phyloP scores from a whole-genome alignment of 805 yeast species.

The Candida silvatica region DNA sequence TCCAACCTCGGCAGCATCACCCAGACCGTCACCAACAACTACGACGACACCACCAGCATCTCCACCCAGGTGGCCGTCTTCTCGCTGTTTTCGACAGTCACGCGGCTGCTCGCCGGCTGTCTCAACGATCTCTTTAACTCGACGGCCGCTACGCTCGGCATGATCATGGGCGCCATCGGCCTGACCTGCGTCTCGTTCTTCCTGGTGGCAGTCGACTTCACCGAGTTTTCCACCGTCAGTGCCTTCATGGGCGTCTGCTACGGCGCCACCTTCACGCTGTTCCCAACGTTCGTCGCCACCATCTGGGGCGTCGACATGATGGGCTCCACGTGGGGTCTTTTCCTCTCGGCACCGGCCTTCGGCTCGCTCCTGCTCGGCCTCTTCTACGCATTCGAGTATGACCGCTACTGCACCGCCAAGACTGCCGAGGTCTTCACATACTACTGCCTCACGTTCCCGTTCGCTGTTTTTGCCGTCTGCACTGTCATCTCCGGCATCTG shows the following conservation, averaged over 20 bases:
- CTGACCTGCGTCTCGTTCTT: conserved; percentile 7
- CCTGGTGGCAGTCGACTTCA: conserved; percentile 8
- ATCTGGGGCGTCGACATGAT: conserved; percentile 83
- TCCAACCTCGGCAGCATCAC: conserved; percentile 72
- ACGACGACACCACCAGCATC: conserved; percentile 14
- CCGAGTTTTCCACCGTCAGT: conserved; percentile 21
- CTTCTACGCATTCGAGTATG: conserved; percentile 58
- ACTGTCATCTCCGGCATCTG: conserved; percentile 6
- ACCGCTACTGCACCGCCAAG: conserved; percentile 16
- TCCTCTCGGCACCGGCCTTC: conserved; percentile 82
- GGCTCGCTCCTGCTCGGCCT: conserved; percentile 67
- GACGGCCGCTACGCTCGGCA: conserved; percentile 5
- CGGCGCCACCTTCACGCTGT: conserved; percentile 77
- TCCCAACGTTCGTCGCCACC: conserved; percentile 70
- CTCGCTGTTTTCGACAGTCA: conserved; percentile 56
- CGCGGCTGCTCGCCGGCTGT: conserved; percentile 59
- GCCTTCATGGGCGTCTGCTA: conserved; percentile 59
- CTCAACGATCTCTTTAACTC: conserved; percentile 46
- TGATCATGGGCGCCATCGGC: conserved; percentile 7
- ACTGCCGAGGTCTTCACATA: background rate
- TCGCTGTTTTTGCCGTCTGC: conserved; percentile 3
- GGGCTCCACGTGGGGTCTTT: conserved; percentile 87
- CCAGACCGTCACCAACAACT: conserved; percentile 23
- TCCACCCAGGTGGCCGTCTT: conserved; percentile 49
- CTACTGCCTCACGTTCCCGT: conserved; percentile 6